Percentiles rank a stretch among this genome's conserved stretches.
These are phyloP conservation scores for Escallonia herrerae DNA, from an alignment of 129 eudicot genomes.

Conservation along the genomic window DNA sequence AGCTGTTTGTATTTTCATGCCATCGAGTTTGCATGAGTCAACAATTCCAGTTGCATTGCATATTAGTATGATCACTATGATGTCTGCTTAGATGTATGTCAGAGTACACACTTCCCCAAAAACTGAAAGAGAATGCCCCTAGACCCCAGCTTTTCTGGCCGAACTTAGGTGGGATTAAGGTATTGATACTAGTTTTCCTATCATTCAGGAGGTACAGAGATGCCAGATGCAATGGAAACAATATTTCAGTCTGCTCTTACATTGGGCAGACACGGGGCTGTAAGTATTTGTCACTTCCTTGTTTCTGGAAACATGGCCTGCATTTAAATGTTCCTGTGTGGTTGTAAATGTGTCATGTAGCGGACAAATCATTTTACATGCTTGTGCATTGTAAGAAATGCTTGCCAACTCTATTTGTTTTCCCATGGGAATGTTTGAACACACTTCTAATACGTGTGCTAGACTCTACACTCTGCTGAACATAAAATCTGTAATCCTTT, in stretches of 20 bases:
- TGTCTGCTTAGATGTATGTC: no score
- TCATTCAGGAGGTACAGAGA: constrained; percentile 57
- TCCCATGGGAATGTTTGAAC: no score
- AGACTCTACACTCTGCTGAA: neutral
- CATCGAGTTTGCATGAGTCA: neutral
- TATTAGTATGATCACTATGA: no score
- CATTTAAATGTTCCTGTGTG: neutral
- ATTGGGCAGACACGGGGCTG: constrained; percentile 83
- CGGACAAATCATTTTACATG: no score
- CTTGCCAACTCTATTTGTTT: no score
- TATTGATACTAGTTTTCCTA: neutral
- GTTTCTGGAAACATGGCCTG: neutral
- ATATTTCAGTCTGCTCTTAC: constrained; percentile 85
- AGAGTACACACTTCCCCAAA: no score
- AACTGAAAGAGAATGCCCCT: no score
- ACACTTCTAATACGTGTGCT: neutral
- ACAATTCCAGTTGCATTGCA: neutral
- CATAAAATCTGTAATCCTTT: neutral
- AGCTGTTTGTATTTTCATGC: neutral
- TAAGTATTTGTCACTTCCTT: constrained; percentile 36
- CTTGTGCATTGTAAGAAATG: no score
- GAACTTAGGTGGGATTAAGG: neutral
- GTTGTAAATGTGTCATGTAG: no score
- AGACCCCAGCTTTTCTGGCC: no score
- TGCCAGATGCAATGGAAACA: constrained; percentile 98